phyloP scores from a whole-genome alignment of 495 filamentous ascomycete species.

The Penicillium flavigenum region DNA sequence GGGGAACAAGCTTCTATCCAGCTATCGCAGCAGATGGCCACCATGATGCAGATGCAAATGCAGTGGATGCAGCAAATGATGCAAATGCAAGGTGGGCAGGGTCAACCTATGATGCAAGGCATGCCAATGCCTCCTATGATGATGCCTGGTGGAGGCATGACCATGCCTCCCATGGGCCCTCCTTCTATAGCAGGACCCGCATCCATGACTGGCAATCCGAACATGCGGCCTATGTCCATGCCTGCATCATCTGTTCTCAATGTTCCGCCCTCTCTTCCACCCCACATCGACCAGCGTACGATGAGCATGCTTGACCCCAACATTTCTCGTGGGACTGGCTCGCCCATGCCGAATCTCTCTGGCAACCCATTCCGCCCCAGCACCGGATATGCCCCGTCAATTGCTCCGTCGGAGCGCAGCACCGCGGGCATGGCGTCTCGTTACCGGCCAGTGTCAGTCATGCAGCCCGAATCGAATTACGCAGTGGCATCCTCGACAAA shows the following conservation, averaged over 20 bases:
- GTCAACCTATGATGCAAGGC: conserved; percentile 21
- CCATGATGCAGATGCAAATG: conserved; percentile 93
- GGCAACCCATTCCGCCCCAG: conserved; percentile 31
- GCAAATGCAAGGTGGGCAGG: conserved; percentile 60
- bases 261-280: conserved; percentile 15
- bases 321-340: conserved; percentile 53
- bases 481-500: conserved; percentile 53
- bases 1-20: conserved; percentile 78
- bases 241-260: conserved; percentile 21
- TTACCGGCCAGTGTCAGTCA: conserved; percentile 83
- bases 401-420: conserved; percentile 92
- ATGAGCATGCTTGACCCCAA: conserved; percentile 82
- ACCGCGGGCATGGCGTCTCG: conserved; percentile 85
- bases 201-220: conserved; percentile 22
- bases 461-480: conserved; percentile 38
- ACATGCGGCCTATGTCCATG: conserved; percentile 47
- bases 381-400: conserved; percentile 64
- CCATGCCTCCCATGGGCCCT: conserved; percentile 21
- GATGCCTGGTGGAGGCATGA: conserved; percentile 20
- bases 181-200: conserved; percentile 18
- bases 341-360: conserved; percentile 33
- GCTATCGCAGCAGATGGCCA: conserved; percentile 82
- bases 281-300: conserved; percentile 52
- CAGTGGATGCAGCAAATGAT: conserved; percentile 76
- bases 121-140: conserved; percentile 25